phyloP scores from a whole-genome alignment of 805 yeast species.

The Diddensiella transvaalensis region DNA sequence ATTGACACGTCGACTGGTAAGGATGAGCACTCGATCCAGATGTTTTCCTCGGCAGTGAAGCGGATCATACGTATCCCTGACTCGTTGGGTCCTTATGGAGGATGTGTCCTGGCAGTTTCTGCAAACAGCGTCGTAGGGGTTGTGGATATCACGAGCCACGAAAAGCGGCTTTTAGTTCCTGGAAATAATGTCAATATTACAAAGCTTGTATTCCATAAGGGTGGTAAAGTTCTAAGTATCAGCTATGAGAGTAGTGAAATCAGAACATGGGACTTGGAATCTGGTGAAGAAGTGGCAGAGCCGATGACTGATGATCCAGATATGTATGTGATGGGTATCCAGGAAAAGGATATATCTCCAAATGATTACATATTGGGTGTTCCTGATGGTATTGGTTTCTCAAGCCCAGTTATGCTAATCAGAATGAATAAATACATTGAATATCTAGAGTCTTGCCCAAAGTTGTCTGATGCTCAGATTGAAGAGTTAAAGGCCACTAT shows the following conservation, averaged over 20 bases:
- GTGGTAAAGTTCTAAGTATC: constrained; percentile 3
- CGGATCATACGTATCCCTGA: constrained; percentile 7
- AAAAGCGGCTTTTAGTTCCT: constrained; percentile 8
- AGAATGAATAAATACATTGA: not conserved
- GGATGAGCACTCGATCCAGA: not conserved
- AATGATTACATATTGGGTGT: not conserved
- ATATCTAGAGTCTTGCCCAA: not conserved
- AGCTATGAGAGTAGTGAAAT: constrained; percentile 14
- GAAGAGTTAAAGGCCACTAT: not conserved
- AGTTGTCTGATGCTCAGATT: not conserved
- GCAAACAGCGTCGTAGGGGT: constrained; percentile 12
- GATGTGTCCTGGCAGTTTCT: constrained; percentile 12
- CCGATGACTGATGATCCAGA: not conserved
- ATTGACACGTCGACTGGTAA: not conserved
- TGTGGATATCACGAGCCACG: constrained; percentile 7
- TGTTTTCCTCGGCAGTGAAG: constrained; percentile 10
- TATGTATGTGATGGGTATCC: not conserved
- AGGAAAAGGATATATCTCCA: not conserved
- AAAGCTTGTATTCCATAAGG: not conserved
- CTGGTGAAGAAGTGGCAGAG: constrained; percentile 3
- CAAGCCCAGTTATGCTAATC: not conserved
- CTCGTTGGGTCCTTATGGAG: not conserved
- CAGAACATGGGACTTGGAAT: constrained; percentile 15
- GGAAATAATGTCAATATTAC: constrained; percentile 14
- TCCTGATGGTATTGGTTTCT: not conserved